Evolutionary conservation across 2,329 filamentous ascomycete genomes (phyloP), one percentile per base, ranked within the genome.

Genomic region (Aureobasidium lini): DNA sequence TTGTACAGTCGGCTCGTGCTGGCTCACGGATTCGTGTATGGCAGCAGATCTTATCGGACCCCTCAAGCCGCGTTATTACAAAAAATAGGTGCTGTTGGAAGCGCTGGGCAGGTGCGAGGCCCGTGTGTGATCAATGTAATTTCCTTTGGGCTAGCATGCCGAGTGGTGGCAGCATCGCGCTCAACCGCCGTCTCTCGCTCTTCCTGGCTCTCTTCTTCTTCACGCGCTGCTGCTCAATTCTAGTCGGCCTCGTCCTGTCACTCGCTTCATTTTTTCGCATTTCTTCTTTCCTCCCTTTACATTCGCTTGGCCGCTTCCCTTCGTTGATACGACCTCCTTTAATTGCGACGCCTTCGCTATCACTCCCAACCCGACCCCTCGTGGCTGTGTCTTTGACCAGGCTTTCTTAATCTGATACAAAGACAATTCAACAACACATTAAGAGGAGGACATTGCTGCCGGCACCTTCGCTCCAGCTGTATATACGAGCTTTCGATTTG

Each of bases 401-500:
- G 9, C 15, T 18, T 32, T 46, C 54, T 57, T 43, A 57, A 57
- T 57, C 54, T 57, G 54, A 57, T 57, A 57, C 54, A 48, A 10
- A 36, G 29, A 57, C 42, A 46, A 43, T 54, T 43, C 50, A 31
- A 54, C 50, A 40, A 18, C 47, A 52, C 52, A 13, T 46, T 28
- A 57, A 57, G 52, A 57, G 52, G 52, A 57, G 52, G 52, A 57
- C 31, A 46, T 3, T 23, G 23, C 23, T 23, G 23, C 23, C 23
- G 23, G 23, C 52, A 18, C 36, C 42, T 54, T 32, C n/a, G 50
- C 37, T 54, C 37, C 39, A 46, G 52, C 44, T 57, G 54, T 57
- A 57, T 39, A 57, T 57, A 57, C 43, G 39, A 32, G 28, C 52
- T 40, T 44, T 32, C 7, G 13, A 39, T 46, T 56, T 56, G 52